Base-by-base conservation (phyloP, 495 filamentous ascomycete genomes). In the Lophium mytilinum region DNA sequence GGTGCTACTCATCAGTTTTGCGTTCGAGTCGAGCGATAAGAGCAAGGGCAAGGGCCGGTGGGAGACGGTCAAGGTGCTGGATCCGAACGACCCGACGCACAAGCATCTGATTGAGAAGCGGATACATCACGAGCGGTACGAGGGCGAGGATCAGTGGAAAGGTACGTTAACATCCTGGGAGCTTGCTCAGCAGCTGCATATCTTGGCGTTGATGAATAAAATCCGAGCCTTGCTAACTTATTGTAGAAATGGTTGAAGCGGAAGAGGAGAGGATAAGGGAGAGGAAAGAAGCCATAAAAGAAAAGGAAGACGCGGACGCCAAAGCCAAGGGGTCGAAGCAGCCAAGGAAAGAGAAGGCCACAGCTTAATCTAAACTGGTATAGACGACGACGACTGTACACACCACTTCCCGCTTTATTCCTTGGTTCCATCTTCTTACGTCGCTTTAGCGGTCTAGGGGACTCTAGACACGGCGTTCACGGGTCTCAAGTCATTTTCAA, bases 111-210 rank as follows among this genome's bases (percentile, higher is more conserved):
- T 86, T 63, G 81, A 85, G 77, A 87, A 87, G 80, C 75, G 71
- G 68, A 78, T 84, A 37, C 82, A 86, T 65, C 78, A 84, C 71
- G 80, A 91, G 79, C 76, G 81, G 42, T 85, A 89, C 74, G 73
- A 78, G 69, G 84, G 85, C 35, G 88, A 90, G 71, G 88, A 95
- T 71, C 76, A 94, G 60, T 96, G 91, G 91, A 87, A 84, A 75
- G 87, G 81, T 85, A 67, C 58, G 80, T 75, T 18, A 10, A 15
- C 47, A 12, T 17, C n/a, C 21, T 8, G 7, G 18, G 4, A 33
- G 7, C 33, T 18, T 24, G 2, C 14, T 33, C 15, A 18, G 9
- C 14, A 1, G 14, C 15, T 48, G 12, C 18, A 18, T 48, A 12
- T 0, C 45, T 48, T 30, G 6, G 45, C 45, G 21, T 19, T 9